These are phyloP conservation scores for Suillus brevipes DNA, from an alignment of 768 basidiomycete genomes.

Conservation along the genomic window DNA sequence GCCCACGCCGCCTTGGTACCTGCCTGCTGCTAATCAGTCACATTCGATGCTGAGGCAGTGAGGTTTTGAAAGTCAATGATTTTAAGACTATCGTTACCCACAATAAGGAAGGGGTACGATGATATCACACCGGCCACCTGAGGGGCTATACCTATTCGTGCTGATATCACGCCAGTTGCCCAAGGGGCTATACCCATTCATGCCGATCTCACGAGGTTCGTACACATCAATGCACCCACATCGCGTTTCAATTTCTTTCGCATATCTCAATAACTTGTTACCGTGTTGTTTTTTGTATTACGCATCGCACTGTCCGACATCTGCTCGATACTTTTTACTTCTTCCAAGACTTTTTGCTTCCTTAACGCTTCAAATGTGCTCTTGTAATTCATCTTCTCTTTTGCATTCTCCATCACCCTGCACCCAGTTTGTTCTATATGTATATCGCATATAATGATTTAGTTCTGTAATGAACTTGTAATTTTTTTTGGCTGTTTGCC, in stretches of 20 bases:
- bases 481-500: conserved; percentile 1
- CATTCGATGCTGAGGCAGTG: conserved; percentile 8
- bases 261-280: not conserved
- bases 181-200: not conserved
- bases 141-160: not conserved
- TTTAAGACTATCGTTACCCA: too few relatives aligned
- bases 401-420: not conserved
- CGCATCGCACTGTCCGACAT: conserved; percentile 2
- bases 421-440: not conserved
- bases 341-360: not conserved
- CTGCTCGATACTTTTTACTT: not conserved
- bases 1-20: conserved; percentile 23
- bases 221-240: not conserved
- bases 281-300: not conserved
- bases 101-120: conserved; percentile 1
- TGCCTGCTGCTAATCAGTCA: not conserved
- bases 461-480: conserved; percentile 7
- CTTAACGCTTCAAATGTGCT: not conserved
- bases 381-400: conserved; percentile 1
- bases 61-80: not conserved
- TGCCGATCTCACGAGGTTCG: not conserved
- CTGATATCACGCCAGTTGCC: not conserved
- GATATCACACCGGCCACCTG: not conserved
- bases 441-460: conserved; percentile 6
- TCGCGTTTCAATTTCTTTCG: not conserved